A percentile compares a stretch with the other conserved stretches of the same genome.
Conservation (phyloP, 2,329 filamentous ascomycete genomes). For the Exophiala bonariae region DNA sequence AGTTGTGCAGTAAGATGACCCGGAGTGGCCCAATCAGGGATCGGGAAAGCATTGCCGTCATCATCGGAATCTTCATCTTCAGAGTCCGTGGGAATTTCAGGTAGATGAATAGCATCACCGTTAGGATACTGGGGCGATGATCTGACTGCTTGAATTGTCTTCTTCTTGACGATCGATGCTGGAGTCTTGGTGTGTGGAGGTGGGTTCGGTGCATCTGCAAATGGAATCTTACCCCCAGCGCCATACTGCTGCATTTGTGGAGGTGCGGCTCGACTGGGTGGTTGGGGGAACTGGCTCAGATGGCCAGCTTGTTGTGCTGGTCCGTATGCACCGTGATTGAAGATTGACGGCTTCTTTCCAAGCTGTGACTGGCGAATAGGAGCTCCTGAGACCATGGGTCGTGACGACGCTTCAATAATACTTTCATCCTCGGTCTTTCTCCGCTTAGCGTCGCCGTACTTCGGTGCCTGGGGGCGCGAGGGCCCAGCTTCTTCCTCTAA, state of each 20-base stretch:
- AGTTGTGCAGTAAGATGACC: constrained; percentile 77
- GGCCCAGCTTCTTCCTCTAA: constrained; percentile 60
- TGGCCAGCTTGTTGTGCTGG: constrained; percentile 54
- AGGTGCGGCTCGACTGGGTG: constrained; percentile 64
- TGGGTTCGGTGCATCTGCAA: constrained; percentile 74
- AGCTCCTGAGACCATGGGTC: constrained; percentile 70
- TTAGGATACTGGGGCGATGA: constrained; percentile 78
- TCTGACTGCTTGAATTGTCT: constrained; percentile 41
- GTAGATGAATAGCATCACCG: constrained; percentile 86
- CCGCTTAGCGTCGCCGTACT: constrained; percentile 68
- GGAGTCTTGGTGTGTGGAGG: constrained; percentile 45
- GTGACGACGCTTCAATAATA: constrained; percentile 60
- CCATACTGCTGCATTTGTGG: constrained; percentile 85
- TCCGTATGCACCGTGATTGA: constrained; percentile 36
- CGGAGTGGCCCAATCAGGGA: constrained; percentile 85
- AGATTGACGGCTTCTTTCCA: constrained; percentile 59
- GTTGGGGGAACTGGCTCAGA: constrained; percentile 65
- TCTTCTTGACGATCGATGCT: constrained; percentile 28
- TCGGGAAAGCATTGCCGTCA: constrained; percentile 56
- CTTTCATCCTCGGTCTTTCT: constrained; percentile 74
- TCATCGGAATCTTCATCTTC: constrained; percentile 76
- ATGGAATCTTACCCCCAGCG: constrained; percentile 78
- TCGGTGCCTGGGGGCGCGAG: constrained; percentile 40
- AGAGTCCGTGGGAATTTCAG: constrained; percentile 92
- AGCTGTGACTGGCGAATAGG: constrained; percentile 79